Percentiles rank a stretch among this genome's conserved stretches.
Conservation (phyloP, 129 eudicot species). For the Sambucus nigra region DNA sequence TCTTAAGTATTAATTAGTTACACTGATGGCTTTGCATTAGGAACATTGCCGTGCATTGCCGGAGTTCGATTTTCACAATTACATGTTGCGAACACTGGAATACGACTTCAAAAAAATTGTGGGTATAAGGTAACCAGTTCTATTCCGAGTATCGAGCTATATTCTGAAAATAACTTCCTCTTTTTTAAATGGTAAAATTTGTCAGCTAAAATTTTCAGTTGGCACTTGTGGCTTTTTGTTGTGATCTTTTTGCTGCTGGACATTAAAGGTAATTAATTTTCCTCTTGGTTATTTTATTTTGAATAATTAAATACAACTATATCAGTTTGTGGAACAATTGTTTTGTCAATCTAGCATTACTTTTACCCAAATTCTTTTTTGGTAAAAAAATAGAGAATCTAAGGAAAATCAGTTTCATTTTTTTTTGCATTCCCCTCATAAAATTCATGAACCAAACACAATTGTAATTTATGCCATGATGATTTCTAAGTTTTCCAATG, state of each 20-base stretch:
- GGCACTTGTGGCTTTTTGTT: conserved; percentile 94
- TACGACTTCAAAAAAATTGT: conserved; percentile 71
- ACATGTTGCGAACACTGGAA: conserved; percentile 69
- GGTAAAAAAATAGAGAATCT: background rate
- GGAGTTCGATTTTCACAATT: conserved; percentile 51
- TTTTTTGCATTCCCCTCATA: background rate
- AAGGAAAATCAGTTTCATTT: background rate
- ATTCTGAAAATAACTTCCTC: background rate
- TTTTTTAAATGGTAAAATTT: conserved; percentile 3
- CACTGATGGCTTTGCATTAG: conserved; percentile 9
- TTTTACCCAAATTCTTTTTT: background rate
- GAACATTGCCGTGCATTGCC: conserved; percentile 42
- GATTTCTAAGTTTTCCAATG: background rate
- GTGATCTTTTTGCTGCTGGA: conserved; percentile 76
- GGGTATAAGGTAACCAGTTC: conserved; percentile 38
- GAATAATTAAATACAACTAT: background rate
- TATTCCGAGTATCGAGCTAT: background rate
- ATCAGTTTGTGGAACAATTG: too few species aligned
- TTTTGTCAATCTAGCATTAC: background rate
- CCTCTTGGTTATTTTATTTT: background rate
- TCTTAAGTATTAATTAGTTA: too few species aligned
- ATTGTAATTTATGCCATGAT: background rate
- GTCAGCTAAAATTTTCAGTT: conserved; percentile 33
- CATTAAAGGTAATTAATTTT: conserved; percentile 41
- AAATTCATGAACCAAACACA: background rate